Percentiles rank a stretch among this genome's conserved stretches.
These are phyloP conservation scores for Curvularia spicifera DNA, from an alignment of 2,329 filamentous ascomycete genomes.

Conservation along the genomic window DNA sequence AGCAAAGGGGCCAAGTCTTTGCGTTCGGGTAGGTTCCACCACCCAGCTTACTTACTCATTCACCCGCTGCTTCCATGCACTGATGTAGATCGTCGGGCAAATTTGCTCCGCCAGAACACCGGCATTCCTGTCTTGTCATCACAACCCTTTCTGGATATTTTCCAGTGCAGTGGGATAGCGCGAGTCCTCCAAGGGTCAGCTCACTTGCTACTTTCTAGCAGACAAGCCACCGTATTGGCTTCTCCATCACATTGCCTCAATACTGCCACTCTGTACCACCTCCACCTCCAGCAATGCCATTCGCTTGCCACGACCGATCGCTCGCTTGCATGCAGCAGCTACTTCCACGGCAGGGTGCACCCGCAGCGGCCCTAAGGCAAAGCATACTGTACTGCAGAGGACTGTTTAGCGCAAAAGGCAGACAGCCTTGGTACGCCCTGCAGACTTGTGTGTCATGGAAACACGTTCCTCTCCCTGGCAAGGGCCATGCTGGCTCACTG, in stretches of 20 bases:
- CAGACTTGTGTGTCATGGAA: background rate
- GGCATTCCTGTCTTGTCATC: background rate
- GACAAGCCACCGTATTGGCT: background rate
- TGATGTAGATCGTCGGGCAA: slow-evolving; percentile 8
- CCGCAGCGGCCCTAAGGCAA: background rate
- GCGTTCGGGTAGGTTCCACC: slow-evolving; percentile 1
- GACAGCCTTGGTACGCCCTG: background rate
- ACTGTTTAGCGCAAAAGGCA: background rate
- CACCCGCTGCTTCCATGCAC: slow-evolving; percentile 10
- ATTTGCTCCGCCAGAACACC: slow-evolving; percentile 1
- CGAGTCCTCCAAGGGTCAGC: background rate
- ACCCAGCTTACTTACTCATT: slow-evolving; percentile 6
- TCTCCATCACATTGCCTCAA: background rate
- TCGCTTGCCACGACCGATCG: background rate
- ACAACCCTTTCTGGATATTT: background rate
- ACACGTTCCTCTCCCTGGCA: background rate
- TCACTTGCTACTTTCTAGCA: background rate
- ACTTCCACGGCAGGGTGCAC: background rate
- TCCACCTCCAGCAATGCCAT: background rate
- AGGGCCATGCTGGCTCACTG: background rate
- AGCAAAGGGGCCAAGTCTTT: background rate
- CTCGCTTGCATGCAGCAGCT: background rate
- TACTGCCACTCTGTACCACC: background rate
- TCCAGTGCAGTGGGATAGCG: background rate
- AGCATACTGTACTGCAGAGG: background rate